Base-by-base conservation (phyloP, 441 rosid genomes). In the Corymbia calophylla region DNA sequence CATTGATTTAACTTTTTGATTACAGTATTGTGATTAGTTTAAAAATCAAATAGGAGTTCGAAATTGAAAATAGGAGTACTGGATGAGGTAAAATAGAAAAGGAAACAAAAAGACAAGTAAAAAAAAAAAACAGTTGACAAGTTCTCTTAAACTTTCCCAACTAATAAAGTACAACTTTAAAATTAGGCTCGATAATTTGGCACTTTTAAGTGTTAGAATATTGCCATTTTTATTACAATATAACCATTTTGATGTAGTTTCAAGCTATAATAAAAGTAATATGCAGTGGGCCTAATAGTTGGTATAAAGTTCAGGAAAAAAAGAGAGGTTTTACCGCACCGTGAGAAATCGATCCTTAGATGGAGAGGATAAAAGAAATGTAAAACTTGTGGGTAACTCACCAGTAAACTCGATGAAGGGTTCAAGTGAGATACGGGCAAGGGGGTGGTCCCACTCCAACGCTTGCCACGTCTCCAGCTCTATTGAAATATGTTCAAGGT, bases 401-500 rank as follows among this genome's bases (percentile, higher is more conserved):
- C 70, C 35, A 0, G 0, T n/a, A 60, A 12, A 1, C 1, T 27
- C 0, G 31, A 5, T 13, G n/a, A 25, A 10, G n/a, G 64, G 31
- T 60, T 60, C 66, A 2, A 60, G 66, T 0, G 31, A 62, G 32
- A 29, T 1, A 29, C 9, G 35, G 18, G 70, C 70, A 29, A 62
- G 32, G 70, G 35, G 70, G 29, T 62, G 32, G 32, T 62, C 35
- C 70, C 70, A 62, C 70, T 62, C 70, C 9, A 62, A 18, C 2
- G 18, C 15, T 29, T 7, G 16, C 70, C 70, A 62, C 18, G 0
- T 29, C 8, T 29, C 5, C 70, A 0, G 0, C 0, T 14, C 4
- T 62, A 0, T 29, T 2, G 0, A 0, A 62, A 29, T 29, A 9
- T 0, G 2, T 62, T 32, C 32, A 14, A 62, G 70, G 15, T 18